Conservation (phyloP, 148 eudicot genomes). For the Agrostemma githago region DNA sequence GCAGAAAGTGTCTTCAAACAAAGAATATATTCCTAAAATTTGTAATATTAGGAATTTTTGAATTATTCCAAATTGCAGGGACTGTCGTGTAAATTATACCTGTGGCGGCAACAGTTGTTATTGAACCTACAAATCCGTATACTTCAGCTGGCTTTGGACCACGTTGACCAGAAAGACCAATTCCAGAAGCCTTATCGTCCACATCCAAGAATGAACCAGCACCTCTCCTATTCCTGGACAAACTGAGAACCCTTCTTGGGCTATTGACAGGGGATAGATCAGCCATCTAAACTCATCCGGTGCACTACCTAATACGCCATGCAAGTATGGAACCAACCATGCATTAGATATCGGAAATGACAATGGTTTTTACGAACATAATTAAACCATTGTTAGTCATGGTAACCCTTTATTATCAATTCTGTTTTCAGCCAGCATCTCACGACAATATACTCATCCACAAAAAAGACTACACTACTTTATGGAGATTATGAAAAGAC, state of each 20-base stretch:
- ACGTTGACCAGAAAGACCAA: slow-evolving; percentile 72
- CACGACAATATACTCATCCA: no score
- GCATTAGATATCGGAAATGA: no score
- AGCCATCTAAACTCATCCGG: slow-evolving; percentile 34
- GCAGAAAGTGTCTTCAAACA: no score
- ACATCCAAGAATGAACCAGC: slow-evolving; percentile 40
- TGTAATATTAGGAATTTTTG: no score
- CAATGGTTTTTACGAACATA: no score
- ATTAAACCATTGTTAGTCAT: no score
- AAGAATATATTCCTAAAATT: no score
- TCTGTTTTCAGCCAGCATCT: no score
- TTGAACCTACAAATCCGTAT: slow-evolving; percentile 89
- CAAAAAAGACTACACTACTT: no score
- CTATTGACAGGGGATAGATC: slow-evolving; percentile 66
- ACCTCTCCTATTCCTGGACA: slow-evolving; percentile 62
- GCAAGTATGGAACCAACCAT: not conserved
- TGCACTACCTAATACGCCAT: not conserved
- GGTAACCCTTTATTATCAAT: no score
- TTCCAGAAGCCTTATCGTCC: slow-evolving; percentile 43
- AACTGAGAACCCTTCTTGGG: slow-evolving; percentile 75
- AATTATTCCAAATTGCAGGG: not conserved
- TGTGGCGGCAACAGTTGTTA: slow-evolving; percentile 76
- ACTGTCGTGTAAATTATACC: slow-evolving; percentile 30
- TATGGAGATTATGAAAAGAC: no score
- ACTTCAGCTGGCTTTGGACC: slow-evolving; percentile 90